Base-by-base conservation (phyloP, 352 stramenopile genomes). In the Aphanomyces cochlioides region DNA sequence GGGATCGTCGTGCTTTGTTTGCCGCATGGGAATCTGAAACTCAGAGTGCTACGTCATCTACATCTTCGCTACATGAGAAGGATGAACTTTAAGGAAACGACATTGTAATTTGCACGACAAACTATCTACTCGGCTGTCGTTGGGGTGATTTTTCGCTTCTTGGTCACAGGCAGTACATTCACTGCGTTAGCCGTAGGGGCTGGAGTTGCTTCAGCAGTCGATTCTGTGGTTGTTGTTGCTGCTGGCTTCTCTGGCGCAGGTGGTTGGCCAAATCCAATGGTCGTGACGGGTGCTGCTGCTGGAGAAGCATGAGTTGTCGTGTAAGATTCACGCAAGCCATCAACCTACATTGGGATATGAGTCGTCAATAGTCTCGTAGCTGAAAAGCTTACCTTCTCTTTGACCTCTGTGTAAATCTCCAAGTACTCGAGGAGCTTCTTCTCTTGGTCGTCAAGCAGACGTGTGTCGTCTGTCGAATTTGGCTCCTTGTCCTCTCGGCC, bases 401-500 rank as follows among this genome's bases (percentile, higher is more conserved):
- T 94, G 10, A 94, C 74, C 72, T 94, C 86, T 34, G 87, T 75
- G 75, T 93, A 93, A 48, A 95, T 93, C 61, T 93, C 86, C 13
- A 95, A 61, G 66, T 88, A 92, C 56, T 95, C 84, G 28, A 95
- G 75, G 69, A 95, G 48, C 63, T 85, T 77, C 39, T 67, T 50
- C 28, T 73, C 78, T 28, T 86, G 79, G 21, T 81, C 65, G 34
- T 78, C 76, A 17, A 70, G 74, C 40, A 84, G 61, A 15, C 64
- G 69, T 37, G 63, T 72, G 7, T 54, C 56, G 5, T 74, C 76
- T 13, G 79, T 70, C 10, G 81, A 65, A 41, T 73, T 74, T 17
- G 59, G 43, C n/a, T 7, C 64, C 37, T 43, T 2, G 58, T 56
- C n/a, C 76, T 71, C 21, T 75, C 67, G 56, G 82, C 79, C 48